phyloP scores from a whole-genome alignment of 129 eudicot species.

The Lonicera japonica region DNA sequence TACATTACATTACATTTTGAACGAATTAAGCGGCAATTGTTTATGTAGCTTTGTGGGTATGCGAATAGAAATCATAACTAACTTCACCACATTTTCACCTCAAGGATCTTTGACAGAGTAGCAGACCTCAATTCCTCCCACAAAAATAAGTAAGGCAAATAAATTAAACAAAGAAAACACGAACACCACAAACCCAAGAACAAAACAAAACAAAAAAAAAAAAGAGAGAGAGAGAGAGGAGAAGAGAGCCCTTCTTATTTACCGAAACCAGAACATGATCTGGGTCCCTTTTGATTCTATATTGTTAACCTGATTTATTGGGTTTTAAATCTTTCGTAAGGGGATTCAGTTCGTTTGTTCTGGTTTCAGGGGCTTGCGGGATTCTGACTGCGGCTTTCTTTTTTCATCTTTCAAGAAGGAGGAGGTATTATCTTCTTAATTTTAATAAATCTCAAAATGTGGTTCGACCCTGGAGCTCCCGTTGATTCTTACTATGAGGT shows the following conservation, averaged over 20 bases:
- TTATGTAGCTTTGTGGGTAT: not conserved
- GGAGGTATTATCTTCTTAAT: not conserved
- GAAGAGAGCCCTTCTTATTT: not conserved
- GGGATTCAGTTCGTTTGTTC: not conserved
- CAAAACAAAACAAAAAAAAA: too few relatives aligned
- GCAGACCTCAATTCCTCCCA: not conserved
- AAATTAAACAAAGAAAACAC: too few relatives aligned
- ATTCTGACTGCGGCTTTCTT: not conserved
- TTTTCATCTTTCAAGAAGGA: not conserved
- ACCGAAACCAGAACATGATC: slow-evolving; percentile 15
- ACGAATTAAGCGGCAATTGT: not conserved
- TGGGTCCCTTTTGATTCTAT: slow-evolving; percentile 15
- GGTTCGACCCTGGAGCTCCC: slow-evolving; percentile 68
- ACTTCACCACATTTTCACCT: not conserved
- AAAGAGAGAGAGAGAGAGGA: too few relatives aligned
- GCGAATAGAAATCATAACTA: not conserved
- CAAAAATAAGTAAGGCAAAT: not conserved
- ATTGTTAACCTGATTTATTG: slow-evolving; percentile 25
- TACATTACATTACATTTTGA: too few relatives aligned
- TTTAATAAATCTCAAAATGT: slow-evolving; percentile 15
- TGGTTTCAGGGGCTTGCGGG: not conserved
- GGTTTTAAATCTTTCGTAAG: slow-evolving; percentile 20
- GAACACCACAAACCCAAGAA: too few relatives aligned
- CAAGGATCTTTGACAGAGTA: not conserved
- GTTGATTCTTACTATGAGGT: slow-evolving; percentile 77